phyloP scores from a whole-genome alignment of 257 asterid species.

The Craterostigma plantagineum region DNA sequence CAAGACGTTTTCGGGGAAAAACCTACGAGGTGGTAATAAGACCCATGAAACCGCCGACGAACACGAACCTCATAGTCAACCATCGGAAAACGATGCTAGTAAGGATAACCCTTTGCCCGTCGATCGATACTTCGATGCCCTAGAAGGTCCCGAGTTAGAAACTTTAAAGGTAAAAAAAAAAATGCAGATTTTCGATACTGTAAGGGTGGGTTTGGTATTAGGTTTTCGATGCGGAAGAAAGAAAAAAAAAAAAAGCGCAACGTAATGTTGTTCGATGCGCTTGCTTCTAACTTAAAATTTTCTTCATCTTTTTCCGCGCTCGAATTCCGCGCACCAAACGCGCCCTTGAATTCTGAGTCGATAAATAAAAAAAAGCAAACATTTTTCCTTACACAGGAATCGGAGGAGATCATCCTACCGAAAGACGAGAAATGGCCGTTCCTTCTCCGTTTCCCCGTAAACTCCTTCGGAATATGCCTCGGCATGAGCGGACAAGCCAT shows the following conservation, averaged over 20 bases:
- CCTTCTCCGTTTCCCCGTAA: constrained; percentile 62
- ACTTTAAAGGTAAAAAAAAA: constrained; percentile 42
- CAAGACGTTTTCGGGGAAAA: background rate
- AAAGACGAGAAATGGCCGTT: constrained; percentile 79
- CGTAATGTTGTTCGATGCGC: too few species aligned
- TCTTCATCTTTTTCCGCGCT: too few species aligned
- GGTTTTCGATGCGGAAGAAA: too few species aligned
- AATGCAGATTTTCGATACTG: background rate
- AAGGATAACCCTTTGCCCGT: constrained; percentile 27
- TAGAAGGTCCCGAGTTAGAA: constrained; percentile 80
- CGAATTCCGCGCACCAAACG: too few species aligned
- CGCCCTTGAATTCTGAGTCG: too few species aligned
- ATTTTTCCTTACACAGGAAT: background rate
- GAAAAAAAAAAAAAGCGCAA: background rate
- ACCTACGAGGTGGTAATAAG: background rate
- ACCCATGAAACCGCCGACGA: background rate
- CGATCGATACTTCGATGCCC: constrained; percentile 65
- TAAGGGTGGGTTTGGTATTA: too few species aligned
- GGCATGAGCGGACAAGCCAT: constrained; percentile 95
- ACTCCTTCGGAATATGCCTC: constrained; percentile 67
- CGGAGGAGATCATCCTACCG: constrained; percentile 15
- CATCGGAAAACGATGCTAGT: background rate
- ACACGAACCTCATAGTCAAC: constrained; percentile 7
- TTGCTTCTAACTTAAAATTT: too few species aligned
- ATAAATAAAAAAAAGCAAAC: too few species aligned